A percentile compares a stretch with the other conserved stretches of the same genome.
Evolutionary conservation across 192 early-diverging fungal genomes (phyloP).

Genomic region (Coemansia sp.): DNA sequence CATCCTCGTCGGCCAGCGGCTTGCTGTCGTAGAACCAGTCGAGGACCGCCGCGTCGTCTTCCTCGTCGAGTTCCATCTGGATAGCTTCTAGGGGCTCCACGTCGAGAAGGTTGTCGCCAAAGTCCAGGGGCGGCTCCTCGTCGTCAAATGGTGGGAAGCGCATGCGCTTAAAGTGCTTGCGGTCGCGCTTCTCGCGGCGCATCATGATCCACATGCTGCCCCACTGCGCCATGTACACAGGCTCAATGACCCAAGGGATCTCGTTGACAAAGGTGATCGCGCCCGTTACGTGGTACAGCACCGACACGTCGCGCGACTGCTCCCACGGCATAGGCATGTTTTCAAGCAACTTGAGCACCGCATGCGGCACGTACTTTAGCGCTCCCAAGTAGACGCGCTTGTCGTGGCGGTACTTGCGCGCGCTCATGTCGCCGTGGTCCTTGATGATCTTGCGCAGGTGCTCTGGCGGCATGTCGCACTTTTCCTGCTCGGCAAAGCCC

Average conservation of each 20-base stretch:
- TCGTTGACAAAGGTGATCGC: conserved; percentile 99
- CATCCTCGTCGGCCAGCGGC: conserved; percentile 67
- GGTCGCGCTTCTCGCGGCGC: conserved; percentile 97
- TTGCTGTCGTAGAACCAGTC: conserved; percentile 99
- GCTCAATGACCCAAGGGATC: conserved; percentile 96
- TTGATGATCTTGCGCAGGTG: conserved; percentile 98
- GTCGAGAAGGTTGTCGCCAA: conserved; percentile 98
- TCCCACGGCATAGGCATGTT: conserved; percentile 99
- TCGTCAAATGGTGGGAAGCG: conserved; percentile 98
- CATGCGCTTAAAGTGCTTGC: conserved; percentile 99
- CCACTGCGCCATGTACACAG: conserved; percentile 98
- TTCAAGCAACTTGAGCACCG: conserved; percentile 96
- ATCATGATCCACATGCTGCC: conserved; percentile 99
- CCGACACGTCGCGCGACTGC: conserved; percentile 94
- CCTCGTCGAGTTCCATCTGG: conserved; percentile 98
- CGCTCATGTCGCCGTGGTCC: conserved; percentile 99
- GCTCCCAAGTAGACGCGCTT: conserved; percentile 99
- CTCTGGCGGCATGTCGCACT: conserved; percentile 97
- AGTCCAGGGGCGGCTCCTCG: conserved; percentile 98
- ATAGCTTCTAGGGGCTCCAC: conserved; percentile 98
- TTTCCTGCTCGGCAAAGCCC: conserved; percentile 93
- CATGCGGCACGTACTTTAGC: conserved; percentile 98
- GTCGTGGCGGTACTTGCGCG: conserved; percentile 95
- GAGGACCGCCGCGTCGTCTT: conserved; percentile 88
- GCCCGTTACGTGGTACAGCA: conserved; percentile 97